Evolutionary conservation across 2,329 filamentous ascomycete genomes (phyloP).

Genomic region (Alternaria gaisen): DNA sequence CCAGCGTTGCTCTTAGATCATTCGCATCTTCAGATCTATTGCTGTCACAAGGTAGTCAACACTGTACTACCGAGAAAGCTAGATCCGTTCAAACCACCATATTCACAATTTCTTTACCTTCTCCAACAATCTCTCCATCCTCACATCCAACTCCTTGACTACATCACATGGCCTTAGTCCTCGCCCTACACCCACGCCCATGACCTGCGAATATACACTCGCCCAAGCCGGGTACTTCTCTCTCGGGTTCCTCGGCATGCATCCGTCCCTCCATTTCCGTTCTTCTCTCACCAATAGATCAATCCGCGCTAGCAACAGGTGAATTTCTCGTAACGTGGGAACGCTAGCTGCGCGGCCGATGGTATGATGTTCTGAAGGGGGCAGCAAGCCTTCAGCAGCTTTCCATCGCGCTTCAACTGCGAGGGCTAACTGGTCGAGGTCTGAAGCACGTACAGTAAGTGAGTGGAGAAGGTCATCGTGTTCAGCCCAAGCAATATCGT

Average conservation of each 20-base stretch:
- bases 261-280: background rate
- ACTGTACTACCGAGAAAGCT: background rate
- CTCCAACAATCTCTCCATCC: background rate
- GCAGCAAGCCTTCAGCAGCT: background rate
- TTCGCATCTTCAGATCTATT: background rate
- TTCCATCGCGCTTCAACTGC: constrained; percentile 2
- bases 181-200: constrained; percentile 3
- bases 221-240: constrained; percentile 8
- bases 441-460: background rate
- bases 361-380: background rate
- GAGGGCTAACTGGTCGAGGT: background rate
- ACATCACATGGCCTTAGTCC: background rate
- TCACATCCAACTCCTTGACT: background rate
- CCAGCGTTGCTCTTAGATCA: background rate
- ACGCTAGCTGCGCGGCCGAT: background rate
- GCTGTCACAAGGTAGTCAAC: background rate
- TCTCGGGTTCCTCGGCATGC: constrained; percentile 4
- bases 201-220: constrained; percentile 3
- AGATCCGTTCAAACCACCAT: background rate
- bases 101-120: background rate
- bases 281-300: background rate
- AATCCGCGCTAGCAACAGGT: constrained; percentile 1
- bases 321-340: background rate
- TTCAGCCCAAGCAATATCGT: background rate
- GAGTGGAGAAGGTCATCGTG: constrained; percentile 1